Percentiles rank a stretch among this genome's conserved stretches.
Evolutionary conservation across 371 early-diverging fungal species (phyloP).

Genomic region (Apophysomyces elegans): DNA sequence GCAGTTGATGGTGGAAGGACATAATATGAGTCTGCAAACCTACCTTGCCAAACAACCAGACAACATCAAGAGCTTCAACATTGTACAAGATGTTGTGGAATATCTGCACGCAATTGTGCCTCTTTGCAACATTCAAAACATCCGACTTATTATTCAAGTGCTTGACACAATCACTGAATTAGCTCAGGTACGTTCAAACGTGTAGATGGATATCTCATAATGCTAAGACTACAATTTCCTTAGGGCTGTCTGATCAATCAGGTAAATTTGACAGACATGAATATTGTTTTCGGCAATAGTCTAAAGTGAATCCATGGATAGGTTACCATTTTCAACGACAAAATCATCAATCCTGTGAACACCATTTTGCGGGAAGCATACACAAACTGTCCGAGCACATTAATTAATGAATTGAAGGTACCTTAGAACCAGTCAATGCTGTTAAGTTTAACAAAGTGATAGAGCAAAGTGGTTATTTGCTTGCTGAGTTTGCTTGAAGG

Average conservation of each 20-base stretch:
- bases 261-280: constrained; percentile 7
- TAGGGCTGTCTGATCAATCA: constrained; percentile 44
- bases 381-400: constrained; percentile 27
- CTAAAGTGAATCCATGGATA: constrained; percentile 19
- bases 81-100: constrained; percentile 59
- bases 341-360: constrained; percentile 59
- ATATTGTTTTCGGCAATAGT: neutral
- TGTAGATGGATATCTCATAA: neutral
- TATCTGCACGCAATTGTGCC: constrained; percentile 58
- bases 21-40: constrained; percentile 55
- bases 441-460: neutral
- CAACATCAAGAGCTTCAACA: constrained; percentile 61
- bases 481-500: constrained; percentile 61
- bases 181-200: constrained; percentile 40
- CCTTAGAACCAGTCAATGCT: neutral
- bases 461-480: constrained; percentile 51
- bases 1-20: constrained; percentile 63
- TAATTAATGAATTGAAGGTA: constrained; percentile 50
- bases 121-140: constrained; percentile 40
- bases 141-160: constrained; percentile 58
- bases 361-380: constrained; percentile 46
- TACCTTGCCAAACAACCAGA: constrained; percentile 59
- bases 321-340: constrained; percentile 55
- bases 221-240: neutral
- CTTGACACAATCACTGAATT: constrained; percentile 62